These are phyloP conservation scores for Tulasnella sp. DNA, from an alignment of 768 basidiomycete species.

Conservation along the genomic window DNA sequence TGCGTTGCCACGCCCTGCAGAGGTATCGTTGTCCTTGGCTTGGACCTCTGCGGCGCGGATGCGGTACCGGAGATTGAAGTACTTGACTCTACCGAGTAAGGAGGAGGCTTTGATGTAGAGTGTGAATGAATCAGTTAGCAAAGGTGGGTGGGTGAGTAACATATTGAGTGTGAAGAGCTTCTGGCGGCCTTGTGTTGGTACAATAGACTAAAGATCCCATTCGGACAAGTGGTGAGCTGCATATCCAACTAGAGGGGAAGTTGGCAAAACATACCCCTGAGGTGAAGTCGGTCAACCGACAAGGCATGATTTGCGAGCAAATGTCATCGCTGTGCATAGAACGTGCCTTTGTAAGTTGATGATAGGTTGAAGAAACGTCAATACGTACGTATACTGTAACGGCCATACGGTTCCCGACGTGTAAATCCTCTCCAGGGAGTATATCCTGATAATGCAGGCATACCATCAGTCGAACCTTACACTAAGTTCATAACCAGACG, in stretches of 20 bases:
- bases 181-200: slow-evolving; percentile 12
- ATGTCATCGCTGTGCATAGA: slow-evolving; percentile 2
- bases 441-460: background rate
- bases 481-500: background rate
- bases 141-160: slow-evolving; percentile 8
- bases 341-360: background rate
- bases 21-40: background rate
- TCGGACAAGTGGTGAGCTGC: background rate
- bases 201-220: background rate
- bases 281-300: slow-evolving; percentile 1
- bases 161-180: background rate
- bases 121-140: slow-evolving; percentile 15
- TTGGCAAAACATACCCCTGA: background rate
- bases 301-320: slow-evolving; percentile 10
- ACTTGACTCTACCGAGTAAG: slow-evolving; percentile 9
- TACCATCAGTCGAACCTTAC: too few relatives aligned
- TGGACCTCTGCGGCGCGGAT: background rate
- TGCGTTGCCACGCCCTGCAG: background rate
- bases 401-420: slow-evolving; percentile 7
- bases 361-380: background rate
- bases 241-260: background rate
- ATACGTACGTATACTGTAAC: background rate
- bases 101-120: slow-evolving; percentile 16
- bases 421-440: background rate
- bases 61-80: slow-evolving; percentile 13